Conservation (phyloP, 2,329 filamentous ascomycete genomes). For the Penicillium sp. region DNA sequence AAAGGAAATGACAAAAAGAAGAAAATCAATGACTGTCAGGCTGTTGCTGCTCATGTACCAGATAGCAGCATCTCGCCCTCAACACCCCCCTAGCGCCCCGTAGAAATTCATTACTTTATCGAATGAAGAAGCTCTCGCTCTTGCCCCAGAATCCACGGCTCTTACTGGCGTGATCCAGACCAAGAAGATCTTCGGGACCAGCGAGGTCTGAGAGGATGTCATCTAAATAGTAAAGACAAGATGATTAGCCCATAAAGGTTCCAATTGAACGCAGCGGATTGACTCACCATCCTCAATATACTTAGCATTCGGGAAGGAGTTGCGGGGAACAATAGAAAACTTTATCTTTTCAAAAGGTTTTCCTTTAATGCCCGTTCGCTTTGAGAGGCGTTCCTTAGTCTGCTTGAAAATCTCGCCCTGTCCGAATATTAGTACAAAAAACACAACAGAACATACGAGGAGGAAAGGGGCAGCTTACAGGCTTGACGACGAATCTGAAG, state of each 20-base stretch:
- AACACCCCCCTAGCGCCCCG: conserved; percentile 21
- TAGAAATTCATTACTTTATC: conserved; percentile 39
- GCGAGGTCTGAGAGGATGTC: conserved; percentile 56
- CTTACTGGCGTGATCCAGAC: conserved; percentile 65
- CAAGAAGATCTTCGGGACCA: conserved; percentile 74
- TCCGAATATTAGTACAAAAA: conserved; percentile 13
- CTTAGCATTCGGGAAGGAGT: conserved; percentile 72
- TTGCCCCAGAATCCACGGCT: conserved; percentile 59
- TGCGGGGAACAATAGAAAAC: conserved; percentile 76
- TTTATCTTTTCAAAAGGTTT: conserved; percentile 99
- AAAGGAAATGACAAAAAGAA: conserved; percentile 1
- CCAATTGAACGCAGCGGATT: neutral
- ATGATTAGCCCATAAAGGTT: conserved; percentile 5
- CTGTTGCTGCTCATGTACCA: conserved; percentile 22
- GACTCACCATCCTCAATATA: conserved; percentile 84
- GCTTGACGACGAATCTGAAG: conserved; percentile 84
- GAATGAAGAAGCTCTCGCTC: conserved; percentile 66
- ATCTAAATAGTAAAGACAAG: conserved; percentile 30
- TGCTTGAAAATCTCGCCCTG: conserved; percentile 84
- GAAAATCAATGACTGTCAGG: neutral
- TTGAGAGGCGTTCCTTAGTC: conserved; percentile 91
- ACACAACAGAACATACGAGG: neutral
- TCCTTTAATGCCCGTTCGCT: conserved; percentile 90
- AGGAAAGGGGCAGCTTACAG: conserved; percentile 56
- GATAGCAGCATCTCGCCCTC: conserved; percentile 20